Conservation (phyloP, 1,284 basidiomycete species). For the Bondarzewia mesenterica region DNA sequence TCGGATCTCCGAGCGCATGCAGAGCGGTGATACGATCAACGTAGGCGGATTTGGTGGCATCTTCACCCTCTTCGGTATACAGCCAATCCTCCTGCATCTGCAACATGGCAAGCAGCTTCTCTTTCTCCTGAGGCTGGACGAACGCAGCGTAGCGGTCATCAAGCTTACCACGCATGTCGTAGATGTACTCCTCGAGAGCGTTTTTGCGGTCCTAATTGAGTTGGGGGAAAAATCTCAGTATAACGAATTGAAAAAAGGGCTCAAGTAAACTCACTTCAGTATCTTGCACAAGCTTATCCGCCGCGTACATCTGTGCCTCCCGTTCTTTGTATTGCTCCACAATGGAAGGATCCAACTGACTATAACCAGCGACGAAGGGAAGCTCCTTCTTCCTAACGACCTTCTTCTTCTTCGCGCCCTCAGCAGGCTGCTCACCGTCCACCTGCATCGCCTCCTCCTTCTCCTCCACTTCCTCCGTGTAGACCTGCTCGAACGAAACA, state of each 20-base stretch:
- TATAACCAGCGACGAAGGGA: slow-evolving; percentile 56
- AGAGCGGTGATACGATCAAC: slow-evolving; percentile 72
- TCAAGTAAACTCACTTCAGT: slow-evolving; percentile 65
- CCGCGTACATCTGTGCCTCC: slow-evolving; percentile 81
- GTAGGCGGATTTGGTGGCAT: slow-evolving; percentile 88
- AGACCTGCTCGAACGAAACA: slow-evolving; percentile 78
- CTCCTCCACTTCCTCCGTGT: slow-evolving; percentile 79
- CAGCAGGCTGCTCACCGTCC: slow-evolving; percentile 44
- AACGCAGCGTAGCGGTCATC: slow-evolving; percentile 78
- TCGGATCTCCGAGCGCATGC: slow-evolving; percentile 78
- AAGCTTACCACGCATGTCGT: slow-evolving; percentile 87
- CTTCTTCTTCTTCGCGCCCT: slow-evolving; percentile 75
- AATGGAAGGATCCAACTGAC: slow-evolving; percentile 52
- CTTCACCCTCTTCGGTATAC: slow-evolving; percentile 92
- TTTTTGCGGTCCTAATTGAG: slow-evolving; percentile 91
- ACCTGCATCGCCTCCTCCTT: slow-evolving; percentile 73
- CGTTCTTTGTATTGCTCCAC: slow-evolving; percentile 67
- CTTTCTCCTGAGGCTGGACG: slow-evolving; percentile 70
- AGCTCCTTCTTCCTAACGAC: slow-evolving; percentile 78
- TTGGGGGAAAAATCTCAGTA: slow-evolving; percentile 5
- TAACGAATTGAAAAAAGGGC: not conserved
- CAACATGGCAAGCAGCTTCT: slow-evolving; percentile 60
- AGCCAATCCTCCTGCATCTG: slow-evolving; percentile 89
- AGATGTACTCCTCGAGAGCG: slow-evolving; percentile 94
- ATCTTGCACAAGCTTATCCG: slow-evolving; percentile 91